Evolutionary conservation across 2,329 filamentous ascomycete species (phyloP).

Genomic region (Cercospora beticola): DNA sequence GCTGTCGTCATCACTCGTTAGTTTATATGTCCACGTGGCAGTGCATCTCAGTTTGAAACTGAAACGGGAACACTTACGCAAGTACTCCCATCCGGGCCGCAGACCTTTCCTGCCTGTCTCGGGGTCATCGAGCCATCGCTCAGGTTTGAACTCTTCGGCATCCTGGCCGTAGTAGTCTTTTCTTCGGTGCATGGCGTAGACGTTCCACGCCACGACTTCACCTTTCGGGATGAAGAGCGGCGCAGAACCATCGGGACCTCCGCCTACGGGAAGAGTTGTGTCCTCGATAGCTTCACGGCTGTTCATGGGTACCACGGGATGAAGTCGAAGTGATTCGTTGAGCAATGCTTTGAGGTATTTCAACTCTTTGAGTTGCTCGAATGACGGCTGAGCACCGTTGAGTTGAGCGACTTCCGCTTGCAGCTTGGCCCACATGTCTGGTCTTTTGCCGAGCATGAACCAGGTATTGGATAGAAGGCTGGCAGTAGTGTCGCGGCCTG

Average conservation of each 20-base stretch:
- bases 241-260: conserved; percentile 51
- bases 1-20: conserved; percentile 26
- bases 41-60: neutral
- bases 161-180: conserved; percentile 50
- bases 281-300: conserved; percentile 69
- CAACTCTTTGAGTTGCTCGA: conserved; percentile 38
- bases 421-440: conserved; percentile 34
- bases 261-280: conserved; percentile 71
- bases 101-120: conserved; percentile 34
- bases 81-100: conserved; percentile 39
- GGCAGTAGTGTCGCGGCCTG: conserved; percentile 56
- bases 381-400: conserved; percentile 42
- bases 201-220: conserved; percentile 64
- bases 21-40: neutral
- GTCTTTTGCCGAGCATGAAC: conserved; percentile 35
- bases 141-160: conserved; percentile 43
- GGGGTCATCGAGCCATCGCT: conserved; percentile 41
- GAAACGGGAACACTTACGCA: conserved; percentile 9
- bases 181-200: conserved; percentile 72
- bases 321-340: conserved; percentile 75
- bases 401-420: conserved; percentile 35
- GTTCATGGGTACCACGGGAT: conserved; percentile 78
- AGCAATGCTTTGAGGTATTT: conserved; percentile 58
- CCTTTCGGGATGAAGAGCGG: conserved; percentile 68
- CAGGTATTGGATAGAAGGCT: conserved; percentile 52